Conservation (phyloP, 140 eudicot genomes). For the Senecio squalidus region DNA sequence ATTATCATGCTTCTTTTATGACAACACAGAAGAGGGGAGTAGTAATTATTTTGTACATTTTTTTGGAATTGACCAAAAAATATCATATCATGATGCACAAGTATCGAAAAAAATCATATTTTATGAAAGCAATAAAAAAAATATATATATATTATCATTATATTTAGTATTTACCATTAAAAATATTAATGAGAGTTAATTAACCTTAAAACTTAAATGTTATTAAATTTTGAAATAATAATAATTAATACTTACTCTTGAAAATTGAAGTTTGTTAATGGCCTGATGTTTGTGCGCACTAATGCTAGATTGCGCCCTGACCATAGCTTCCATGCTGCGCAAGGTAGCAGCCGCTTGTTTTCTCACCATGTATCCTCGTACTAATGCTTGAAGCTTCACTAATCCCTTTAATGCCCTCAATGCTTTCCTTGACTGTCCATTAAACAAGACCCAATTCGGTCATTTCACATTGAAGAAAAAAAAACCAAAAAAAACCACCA, state of each 20-base stretch:
- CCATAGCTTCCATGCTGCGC: constrained; percentile 67
- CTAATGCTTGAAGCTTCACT: constrained; percentile 90
- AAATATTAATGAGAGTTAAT: too few relatives aligned
- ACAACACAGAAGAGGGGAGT: too few relatives aligned
- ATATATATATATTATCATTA: too few relatives aligned
- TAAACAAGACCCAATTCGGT: constrained; percentile 2
- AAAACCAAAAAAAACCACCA: neutral
- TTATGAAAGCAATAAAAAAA: too few relatives aligned
- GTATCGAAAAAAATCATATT: too few relatives aligned
- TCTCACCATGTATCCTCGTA: constrained; percentile 78
- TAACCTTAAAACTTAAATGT: too few relatives aligned
- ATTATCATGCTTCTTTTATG: too few relatives aligned
- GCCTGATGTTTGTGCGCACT: constrained; percentile 51
- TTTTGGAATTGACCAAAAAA: too few relatives aligned
- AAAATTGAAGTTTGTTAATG: constrained; percentile 22
- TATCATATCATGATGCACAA: too few relatives aligned
- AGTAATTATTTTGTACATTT: too few relatives aligned
- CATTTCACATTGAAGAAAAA: neutral
- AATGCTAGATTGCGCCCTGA: constrained; percentile 76
- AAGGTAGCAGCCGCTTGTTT: constrained; percentile 76
- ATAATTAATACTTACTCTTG: constrained; percentile 23
- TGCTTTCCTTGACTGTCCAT: constrained; percentile 76
- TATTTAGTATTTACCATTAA: too few relatives aligned
- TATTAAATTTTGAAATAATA: too few relatives aligned
- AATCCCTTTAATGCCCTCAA: constrained; percentile 81